Conservation (phyloP, 768 basidiomycete genomes). For the Trametes cinnabarina region DNA sequence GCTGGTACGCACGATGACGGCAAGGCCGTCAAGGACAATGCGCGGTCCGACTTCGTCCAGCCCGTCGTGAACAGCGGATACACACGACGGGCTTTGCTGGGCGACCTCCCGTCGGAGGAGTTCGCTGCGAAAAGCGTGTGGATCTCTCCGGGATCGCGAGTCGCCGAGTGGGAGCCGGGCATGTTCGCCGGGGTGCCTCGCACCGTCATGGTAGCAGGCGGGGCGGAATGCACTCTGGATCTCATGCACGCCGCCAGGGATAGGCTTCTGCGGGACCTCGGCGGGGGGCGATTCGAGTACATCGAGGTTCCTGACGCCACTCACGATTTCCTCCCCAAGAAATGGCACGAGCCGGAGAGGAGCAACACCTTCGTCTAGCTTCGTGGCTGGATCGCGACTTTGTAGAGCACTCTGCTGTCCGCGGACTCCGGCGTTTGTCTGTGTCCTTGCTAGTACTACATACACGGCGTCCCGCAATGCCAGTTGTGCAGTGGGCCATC, state of each 20-base stretch:
- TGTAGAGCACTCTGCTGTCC: too few species aligned
- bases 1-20: conserved; percentile 8
- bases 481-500: too few species aligned
- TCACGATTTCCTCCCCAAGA: neutral
- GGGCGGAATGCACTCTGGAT: conserved; percentile 31
- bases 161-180: neutral
- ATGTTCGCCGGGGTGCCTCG: conserved; percentile 26
- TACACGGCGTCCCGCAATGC: too few species aligned
- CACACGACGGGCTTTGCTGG: conserved; percentile 2
- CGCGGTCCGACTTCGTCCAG: neutral
- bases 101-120: neutral
- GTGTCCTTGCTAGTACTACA: too few species aligned
- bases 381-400: too few species aligned
- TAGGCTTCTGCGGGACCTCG: conserved; percentile 27
- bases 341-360: conserved; percentile 12
- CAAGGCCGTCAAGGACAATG: conserved; percentile 1
- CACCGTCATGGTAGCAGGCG: conserved; percentile 28
- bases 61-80: neutral
- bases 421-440: too few species aligned
- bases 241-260: conserved; percentile 24
- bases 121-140: conserved; percentile 1
- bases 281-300: conserved; percentile 1
- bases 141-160: conserved; percentile 12
- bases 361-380: neutral
- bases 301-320: conserved; percentile 3